Conservation (phyloP, 2,329 filamentous ascomycete genomes). For the Diplodia mutila region DNA sequence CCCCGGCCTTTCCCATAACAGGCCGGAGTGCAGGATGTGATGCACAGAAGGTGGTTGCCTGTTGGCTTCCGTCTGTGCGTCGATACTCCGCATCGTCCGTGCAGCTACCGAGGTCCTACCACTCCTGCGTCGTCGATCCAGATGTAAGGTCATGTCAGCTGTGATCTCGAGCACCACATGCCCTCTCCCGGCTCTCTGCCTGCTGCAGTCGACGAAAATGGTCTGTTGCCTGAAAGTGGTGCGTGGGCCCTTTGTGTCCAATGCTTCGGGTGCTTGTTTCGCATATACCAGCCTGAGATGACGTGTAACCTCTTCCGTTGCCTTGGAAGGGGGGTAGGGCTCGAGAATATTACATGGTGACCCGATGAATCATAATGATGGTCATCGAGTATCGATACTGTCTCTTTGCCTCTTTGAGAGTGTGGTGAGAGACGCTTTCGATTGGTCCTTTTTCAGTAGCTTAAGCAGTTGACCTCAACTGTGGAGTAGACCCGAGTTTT, state of each 20-base stretch:
- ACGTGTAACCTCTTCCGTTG: not conserved
- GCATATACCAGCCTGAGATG: not conserved
- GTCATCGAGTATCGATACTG: slow-evolving; percentile 4
- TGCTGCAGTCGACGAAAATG: not conserved
- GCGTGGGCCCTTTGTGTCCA: not conserved
- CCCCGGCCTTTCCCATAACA: not conserved
- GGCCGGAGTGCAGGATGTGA: slow-evolving; percentile 1
- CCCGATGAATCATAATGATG: not conserved
- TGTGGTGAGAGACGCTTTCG: not conserved
- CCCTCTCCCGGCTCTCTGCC: not conserved
- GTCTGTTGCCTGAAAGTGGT: slow-evolving; percentile 4
- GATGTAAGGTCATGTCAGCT: slow-evolving; percentile 10
- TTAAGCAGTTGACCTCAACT: not conserved
- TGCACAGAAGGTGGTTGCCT: slow-evolving; percentile 10
- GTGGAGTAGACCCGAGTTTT: not conserved
- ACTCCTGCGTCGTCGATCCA: not conserved
- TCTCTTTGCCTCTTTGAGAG: not conserved
- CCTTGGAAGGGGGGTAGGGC: slow-evolving; percentile 1
- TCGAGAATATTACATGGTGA: not conserved
- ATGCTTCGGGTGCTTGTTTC: slow-evolving; percentile 11
- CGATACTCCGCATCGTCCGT: not conserved
- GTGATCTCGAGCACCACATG: not conserved
- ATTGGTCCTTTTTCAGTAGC: not conserved
- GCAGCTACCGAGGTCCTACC: slow-evolving; percentile 1
- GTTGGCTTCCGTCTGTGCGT: not conserved